Evolutionary conservation across 441 rosid genomes (phyloP), one percentile per base, ranked within the genome.

Genomic region (Biscutella auriculata): DNA sequence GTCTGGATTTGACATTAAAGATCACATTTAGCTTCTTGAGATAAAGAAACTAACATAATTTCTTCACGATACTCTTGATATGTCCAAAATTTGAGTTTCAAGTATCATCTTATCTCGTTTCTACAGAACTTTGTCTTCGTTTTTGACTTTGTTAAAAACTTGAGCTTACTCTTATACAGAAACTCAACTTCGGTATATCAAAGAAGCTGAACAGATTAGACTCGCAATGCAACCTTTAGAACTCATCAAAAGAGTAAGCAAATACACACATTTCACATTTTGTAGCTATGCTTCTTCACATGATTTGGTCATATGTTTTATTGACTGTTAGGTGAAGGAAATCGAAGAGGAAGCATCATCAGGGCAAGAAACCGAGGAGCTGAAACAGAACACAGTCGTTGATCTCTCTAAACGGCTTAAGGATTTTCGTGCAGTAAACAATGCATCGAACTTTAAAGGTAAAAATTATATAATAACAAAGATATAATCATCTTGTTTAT

Each of bases 391-490:
- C 57, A 58, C 70, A 32, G 53, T 70, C 2, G 72, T 78, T 67
- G 95, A 83, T 79, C 88, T 92, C 57, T 86, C 94, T 25, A 88
- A 88, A 69, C 77, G 97, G 36, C 76, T 82, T 9, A 82, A 88
- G 52, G 82, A 85, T 65, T 70, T 88, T 50, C 92, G 67, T 35
- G 46, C 87, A 0, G 0, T 51, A 42, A 84, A 78, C 62, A 94
- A 88, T 65, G 90, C 80, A 43, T 63, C 80, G 44, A 83, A 77
- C 73, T 4, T 80, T 59, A 92, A 86, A 84, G 96, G 98, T 89
- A 60, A 67, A n/a, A 9, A 9, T 4, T 7, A 5, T 1, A 5
- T 25, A 17, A 17, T 17, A n/a, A 0, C 17, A 37, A 19, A 19
- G 3, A 4, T 3, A 11, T 39, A 8, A 19, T 44, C 17, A 15